A percentile compares a stretch with the other conserved stretches of the same genome.
phyloP scores from a whole-genome alignment of 495 filamentous ascomycete genomes.

The Daldinia vernicosa region DNA sequence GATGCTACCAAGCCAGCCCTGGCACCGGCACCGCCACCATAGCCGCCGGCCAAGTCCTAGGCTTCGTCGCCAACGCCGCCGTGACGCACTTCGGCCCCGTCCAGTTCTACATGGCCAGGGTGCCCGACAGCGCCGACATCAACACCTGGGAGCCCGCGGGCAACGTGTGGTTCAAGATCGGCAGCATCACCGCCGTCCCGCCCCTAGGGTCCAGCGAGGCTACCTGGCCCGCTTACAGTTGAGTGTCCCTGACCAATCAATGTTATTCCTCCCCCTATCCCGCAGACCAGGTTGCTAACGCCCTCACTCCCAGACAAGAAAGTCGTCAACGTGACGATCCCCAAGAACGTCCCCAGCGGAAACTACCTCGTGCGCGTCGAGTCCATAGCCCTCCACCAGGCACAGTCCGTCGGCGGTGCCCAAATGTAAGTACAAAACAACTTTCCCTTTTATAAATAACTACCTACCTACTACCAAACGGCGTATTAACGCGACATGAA shows the following conservation, averaged over 20 bases:
- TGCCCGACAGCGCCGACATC: conserved; percentile 51
- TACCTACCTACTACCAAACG: too few species aligned
- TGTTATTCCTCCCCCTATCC: not conserved
- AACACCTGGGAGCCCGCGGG: conserved; percentile 58
- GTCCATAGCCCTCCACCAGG: conserved; percentile 53
- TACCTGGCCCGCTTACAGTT: conserved; percentile 55
- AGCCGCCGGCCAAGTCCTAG: conserved; percentile 51
- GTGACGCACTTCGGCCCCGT: conserved; percentile 59
- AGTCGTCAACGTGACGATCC: conserved; percentile 50
- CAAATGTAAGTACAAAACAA: conserved; percentile 44
- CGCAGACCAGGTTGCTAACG: conserved; percentile 4
- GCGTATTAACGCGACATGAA: too few species aligned
- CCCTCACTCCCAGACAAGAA: conserved; percentile 41
- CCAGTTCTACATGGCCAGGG: conserved; percentile 60
- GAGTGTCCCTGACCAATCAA: conserved; percentile 7
- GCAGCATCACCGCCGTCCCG: conserved; percentile 46
- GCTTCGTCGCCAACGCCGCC: conserved; percentile 54
- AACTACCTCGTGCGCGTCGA: conserved; percentile 54
- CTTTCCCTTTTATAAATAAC: not conserved
- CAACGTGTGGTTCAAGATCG: conserved; percentile 61
- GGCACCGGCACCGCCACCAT: conserved; percentile 48
- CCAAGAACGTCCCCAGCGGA: conserved; percentile 51
- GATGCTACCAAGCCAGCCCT: conserved; percentile 53
- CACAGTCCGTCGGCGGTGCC: conserved; percentile 49
- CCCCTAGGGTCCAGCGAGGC: conserved; percentile 40